Evolutionary conservation across 768 basidiomycete species (phyloP), one percentile per base, ranked within the genome.

Genomic region (Leccinum variicolor): DNA sequence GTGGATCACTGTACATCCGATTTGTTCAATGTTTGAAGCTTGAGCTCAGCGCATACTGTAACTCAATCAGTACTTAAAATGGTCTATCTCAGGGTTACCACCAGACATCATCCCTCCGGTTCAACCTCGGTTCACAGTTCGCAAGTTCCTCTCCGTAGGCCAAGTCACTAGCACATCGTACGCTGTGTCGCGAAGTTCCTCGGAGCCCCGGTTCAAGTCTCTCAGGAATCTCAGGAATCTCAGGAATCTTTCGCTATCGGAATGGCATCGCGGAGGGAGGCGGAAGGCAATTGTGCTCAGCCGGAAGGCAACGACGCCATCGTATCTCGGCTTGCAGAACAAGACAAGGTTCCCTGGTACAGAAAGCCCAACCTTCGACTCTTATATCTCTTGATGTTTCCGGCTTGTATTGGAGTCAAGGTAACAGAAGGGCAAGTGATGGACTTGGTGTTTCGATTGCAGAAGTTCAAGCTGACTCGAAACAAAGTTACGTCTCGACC

Each of bases 311-410:
- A 53, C 15, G 53, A 65, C 15, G 15, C 49, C 9, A 34, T 54
- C 33, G 65, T 69, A 46, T 67, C 66, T 33, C 57, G 29, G 21
- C 65, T 68, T 19, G 63, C 52, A 14, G n/a, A 62, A 15, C 73
- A 78, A 53, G 85, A 87, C 66, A 73, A 72, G 39, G 76, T 74
- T 6, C 81, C 84, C 41, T 87, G 86, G 85, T 86, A 85, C 67
- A 67, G 64, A 60, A 87, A 86, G 62, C 83, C 75, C 2, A 86
- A 86, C 60, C 70, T 87, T 58, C 73, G 84, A 21, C 34, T 75
- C 23, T 61, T 86, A 45, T 86, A 86, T 68, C 56, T 86, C 25
- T 49, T 85, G 50, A 75, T 86, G 67, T 72, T 85, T 59, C 85
- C 84, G 14, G 45, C 62, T 7, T 66, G 65, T 49, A 50, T 69